Percentiles rank a stretch among this genome's conserved stretches.
phyloP scores from a whole-genome alignment of 257 asterid species.

The Lithospermum erythrorhizon region DNA sequence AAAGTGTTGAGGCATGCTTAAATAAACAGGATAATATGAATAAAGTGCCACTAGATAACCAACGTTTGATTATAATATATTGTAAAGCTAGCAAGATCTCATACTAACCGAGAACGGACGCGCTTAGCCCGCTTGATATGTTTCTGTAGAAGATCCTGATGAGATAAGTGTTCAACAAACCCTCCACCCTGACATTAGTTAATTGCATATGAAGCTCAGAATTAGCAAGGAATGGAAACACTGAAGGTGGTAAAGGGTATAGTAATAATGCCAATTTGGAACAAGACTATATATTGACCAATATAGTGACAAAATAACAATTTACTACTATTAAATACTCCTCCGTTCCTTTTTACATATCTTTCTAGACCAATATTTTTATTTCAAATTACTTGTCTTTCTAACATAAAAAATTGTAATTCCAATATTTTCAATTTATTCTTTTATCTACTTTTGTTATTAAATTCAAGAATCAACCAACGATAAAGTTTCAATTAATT shows the following conservation, averaged over 20 bases:
- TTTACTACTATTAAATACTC: too few relatives aligned
- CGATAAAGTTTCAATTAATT: too few relatives aligned
- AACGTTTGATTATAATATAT: background rate
- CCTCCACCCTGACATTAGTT: conserved; percentile 47
- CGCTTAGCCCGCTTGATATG: conserved; percentile 85
- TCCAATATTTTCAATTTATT: too few relatives aligned
- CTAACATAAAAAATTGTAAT: too few relatives aligned
- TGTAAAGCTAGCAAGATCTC: background rate
- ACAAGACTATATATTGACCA: background rate
- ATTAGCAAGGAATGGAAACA: background rate
- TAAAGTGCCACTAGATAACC: background rate
- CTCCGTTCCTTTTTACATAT: too few relatives aligned
- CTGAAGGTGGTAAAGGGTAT: background rate
- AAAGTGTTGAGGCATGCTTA: background rate
- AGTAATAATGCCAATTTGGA: background rate
- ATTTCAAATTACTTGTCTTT: too few relatives aligned
- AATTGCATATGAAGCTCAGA: conserved; percentile 1
- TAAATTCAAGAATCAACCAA: too few relatives aligned
- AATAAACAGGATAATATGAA: background rate
- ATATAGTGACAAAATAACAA: too few relatives aligned
- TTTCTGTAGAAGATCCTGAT: conserved; percentile 57
- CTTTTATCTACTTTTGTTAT: too few relatives aligned
- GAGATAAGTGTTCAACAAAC: conserved; percentile 49
- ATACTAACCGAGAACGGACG: conserved; percentile 68
- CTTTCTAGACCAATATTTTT: too few relatives aligned